Base-by-base conservation (phyloP, 208 protist species). In the Trypanosoma vivax region DNA sequence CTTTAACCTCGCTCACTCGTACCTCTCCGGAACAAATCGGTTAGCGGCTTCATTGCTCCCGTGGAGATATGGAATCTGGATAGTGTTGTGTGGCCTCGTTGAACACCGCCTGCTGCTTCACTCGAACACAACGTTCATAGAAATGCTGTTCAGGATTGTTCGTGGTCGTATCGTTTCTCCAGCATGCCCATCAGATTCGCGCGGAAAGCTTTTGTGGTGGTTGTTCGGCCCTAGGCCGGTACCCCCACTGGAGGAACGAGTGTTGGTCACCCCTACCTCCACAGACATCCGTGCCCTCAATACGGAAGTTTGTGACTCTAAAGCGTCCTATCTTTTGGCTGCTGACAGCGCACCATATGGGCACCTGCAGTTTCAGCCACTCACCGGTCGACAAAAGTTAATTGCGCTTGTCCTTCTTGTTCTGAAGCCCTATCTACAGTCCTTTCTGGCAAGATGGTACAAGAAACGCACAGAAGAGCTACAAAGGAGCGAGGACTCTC, bases 91-190 rank as follows among this genome's bases (percentile, higher is more conserved):
- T 18, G 52, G 63, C n/a, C 48, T 82, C 37, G 19, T 88, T 31
- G 77, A 92, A 66, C 66, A 76, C 16, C 35, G 73, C 19, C 65
- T 89, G 9, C 60, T 92, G 6, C 62, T 70, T 34, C 61, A 82
- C 50, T 72, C 76, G 0, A 72, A 85, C 43, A 86, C 75, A 3
- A 82, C 78, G 11, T 86, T 89, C 56, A 61, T 73, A 1, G 84
- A 92, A 43, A 69, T 85, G 42, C 72, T 92, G 34, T 88, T 92
- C 40, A 80, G 76, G 7, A 66, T 92, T 18, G 59, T 65, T 3
- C 70, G 79, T 13, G 64, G 65, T 2, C 35, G 38, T 14, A 60
- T 60, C 39, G 30, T 27, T 16, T 55, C 51, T 7, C 58, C 59
- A 16, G 13, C 51, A 14, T 16, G 16, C 13, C 66, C 39, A 28